Conservation (phyloP, 257 asterid species). For the Cruciata laevipes region DNA sequence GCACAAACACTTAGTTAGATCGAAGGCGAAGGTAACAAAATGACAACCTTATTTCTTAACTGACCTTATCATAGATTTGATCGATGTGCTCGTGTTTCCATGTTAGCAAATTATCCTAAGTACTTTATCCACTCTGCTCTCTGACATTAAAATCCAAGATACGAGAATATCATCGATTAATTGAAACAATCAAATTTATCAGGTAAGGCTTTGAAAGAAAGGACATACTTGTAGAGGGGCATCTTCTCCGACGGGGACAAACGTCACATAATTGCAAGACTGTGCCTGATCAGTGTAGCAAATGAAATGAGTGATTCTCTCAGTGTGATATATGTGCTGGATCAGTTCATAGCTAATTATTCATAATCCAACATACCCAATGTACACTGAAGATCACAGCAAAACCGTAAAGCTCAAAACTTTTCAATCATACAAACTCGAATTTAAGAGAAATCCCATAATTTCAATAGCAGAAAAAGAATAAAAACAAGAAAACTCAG, state of each 20-base stretch:
- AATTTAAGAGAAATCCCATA: too few relatives aligned
- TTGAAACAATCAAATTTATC: not conserved
- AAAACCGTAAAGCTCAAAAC: too few relatives aligned
- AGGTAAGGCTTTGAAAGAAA: not conserved
- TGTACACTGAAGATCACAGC: too few relatives aligned
- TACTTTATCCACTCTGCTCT: conserved; percentile 97
- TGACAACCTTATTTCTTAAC: conserved; percentile 15
- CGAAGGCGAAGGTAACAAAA: not conserved
- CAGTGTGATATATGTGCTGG: conserved; percentile 48
- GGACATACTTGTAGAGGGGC: conserved; percentile 66
- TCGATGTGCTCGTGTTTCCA: conserved; percentile 79
- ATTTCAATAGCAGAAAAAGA: too few relatives aligned
- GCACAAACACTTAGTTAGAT: conserved; percentile 12
- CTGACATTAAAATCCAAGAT: conserved; percentile 24
- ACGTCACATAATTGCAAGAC: conserved; percentile 70
- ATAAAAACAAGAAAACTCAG: too few relatives aligned
- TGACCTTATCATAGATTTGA: conserved; percentile 61
- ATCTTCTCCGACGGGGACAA: conserved; percentile 64
- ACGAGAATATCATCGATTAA: not conserved
- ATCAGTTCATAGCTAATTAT: too few relatives aligned
- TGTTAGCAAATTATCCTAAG: conserved; percentile 67
- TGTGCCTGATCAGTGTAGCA: conserved; percentile 62
- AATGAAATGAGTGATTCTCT: conserved; percentile 75
- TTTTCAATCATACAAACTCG: too few relatives aligned
- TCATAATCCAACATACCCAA: too few relatives aligned